Conservation (phyloP, 2,329 filamentous ascomycete species). For the Chrysoporthe cubensis region DNA sequence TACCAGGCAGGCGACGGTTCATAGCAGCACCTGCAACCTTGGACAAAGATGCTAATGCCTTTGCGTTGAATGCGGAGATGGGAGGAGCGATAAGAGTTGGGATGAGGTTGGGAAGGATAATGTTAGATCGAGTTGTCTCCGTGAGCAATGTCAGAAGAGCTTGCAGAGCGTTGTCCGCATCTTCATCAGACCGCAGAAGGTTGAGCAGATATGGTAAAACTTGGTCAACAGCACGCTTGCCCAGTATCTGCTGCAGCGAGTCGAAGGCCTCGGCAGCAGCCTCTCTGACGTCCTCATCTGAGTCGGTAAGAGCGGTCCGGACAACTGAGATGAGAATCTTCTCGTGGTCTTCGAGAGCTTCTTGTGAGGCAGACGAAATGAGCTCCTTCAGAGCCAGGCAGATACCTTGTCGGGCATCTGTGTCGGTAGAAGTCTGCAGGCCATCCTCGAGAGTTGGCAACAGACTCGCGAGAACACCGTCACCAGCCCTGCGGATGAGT, state of each 20-base stretch:
- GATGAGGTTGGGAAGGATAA: constrained; percentile 94
- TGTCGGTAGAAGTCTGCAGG: constrained; percentile 83
- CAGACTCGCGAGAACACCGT: constrained; percentile 85
- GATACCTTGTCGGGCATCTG: constrained; percentile 94
- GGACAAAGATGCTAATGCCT: constrained; percentile 87
- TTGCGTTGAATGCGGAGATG: constrained; percentile 93
- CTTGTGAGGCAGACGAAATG: constrained; percentile 84
- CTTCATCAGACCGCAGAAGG: constrained; percentile 81
- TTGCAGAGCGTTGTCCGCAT: constrained; percentile 89
- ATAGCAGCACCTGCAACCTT: constrained; percentile 89
- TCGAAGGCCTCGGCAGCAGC: constrained; percentile 97
- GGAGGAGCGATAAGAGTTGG: constrained; percentile 89
- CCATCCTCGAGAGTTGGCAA: constrained; percentile 92
- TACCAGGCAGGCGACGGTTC: constrained; percentile 85
- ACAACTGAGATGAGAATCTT: constrained; percentile 95
- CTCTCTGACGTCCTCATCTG: constrained; percentile 87
- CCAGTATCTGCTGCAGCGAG: constrained; percentile 87
- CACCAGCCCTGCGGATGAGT: constrained; percentile 94
- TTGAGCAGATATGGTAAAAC: constrained; percentile 91
- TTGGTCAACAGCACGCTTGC: constrained; percentile 93
- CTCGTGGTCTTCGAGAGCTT: constrained; percentile 91
- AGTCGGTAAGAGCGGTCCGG: constrained; percentile 87
- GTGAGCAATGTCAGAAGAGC: constrained; percentile 93
- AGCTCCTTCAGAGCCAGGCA: constrained; percentile 95
- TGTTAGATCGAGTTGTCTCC: constrained; percentile 90